Conservation (phyloP, 176 grass and related monocot genomes). For the Triticum dicoccoides region DNA sequence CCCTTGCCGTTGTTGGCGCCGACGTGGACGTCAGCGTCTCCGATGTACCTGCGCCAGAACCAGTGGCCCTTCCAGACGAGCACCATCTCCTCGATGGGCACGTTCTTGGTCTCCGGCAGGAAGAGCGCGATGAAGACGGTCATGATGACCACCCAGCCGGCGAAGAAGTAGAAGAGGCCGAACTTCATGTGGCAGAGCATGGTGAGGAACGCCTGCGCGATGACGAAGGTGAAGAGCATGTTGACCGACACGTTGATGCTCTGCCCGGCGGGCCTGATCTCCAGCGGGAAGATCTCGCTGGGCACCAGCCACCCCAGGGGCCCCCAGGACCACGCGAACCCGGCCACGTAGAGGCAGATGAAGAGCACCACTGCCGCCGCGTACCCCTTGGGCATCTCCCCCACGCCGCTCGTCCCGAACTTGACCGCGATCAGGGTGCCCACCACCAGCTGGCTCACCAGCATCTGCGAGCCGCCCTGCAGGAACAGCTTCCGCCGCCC, state of each 20-base stretch:
- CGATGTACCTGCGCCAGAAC: constrained; percentile 84
- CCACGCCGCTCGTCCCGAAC: constrained; percentile 49
- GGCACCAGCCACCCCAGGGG: constrained; percentile 96
- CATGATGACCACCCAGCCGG: constrained; percentile 84
- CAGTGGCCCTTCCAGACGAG: constrained; percentile 80
- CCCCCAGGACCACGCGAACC: constrained; percentile 95
- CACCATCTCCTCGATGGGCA: constrained; percentile 98
- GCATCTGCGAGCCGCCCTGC: constrained; percentile 55
- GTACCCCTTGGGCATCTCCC: constrained; percentile 50
- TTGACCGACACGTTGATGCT: constrained; percentile 96
- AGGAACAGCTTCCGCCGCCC: constrained; percentile 49
- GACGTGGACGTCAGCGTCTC: constrained; percentile 55
- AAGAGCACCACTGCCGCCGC: constrained; percentile 71
- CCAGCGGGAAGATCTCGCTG: constrained; percentile 95
- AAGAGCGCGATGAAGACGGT: constrained; percentile 82
- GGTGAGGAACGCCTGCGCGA: constrained; percentile 81
- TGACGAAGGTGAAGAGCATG: constrained; percentile 97
- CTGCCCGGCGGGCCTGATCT: constrained; percentile 94
- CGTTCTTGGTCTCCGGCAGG: constrained; percentile 95
- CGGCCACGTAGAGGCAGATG: constrained; percentile 91
- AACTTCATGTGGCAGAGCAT: constrained; percentile 98
- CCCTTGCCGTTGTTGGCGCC: background rate
- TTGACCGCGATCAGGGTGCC: constrained; percentile 42
- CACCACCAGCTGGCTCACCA: constrained; percentile 48
- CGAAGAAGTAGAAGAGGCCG: constrained; percentile 96